phyloP scores from a whole-genome alignment of 345 rosid genomes.

The Populus euphratica region DNA sequence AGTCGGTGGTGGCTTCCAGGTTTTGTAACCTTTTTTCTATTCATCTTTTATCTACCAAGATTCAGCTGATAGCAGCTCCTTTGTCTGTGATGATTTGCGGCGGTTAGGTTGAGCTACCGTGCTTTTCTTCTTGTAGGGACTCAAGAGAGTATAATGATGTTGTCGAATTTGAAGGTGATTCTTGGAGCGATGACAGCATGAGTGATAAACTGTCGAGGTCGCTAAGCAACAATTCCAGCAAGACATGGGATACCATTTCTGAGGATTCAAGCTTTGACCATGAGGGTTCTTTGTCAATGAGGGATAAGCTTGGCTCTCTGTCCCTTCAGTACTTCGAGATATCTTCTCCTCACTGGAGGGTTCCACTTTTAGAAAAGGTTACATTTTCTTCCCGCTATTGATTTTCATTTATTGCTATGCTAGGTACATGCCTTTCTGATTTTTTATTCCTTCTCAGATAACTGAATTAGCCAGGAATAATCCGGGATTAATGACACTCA shows the following conservation, averaged over 20 bases:
- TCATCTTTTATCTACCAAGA: background rate
- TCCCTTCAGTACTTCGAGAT: constrained; percentile 61
- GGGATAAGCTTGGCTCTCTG: constrained; percentile 49
- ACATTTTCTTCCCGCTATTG: background rate
- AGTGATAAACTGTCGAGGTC: constrained; percentile 60
- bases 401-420: background rate
- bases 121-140: constrained; percentile 26
- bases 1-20: constrained; percentile 45
- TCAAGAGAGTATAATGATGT: constrained; percentile 26
- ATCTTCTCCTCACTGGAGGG: constrained; percentile 52
- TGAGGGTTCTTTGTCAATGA: constrained; percentile 22
- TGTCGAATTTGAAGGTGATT: constrained; percentile 51
- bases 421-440: background rate
- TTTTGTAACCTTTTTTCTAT: constrained; percentile 11
- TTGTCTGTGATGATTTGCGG: background rate
- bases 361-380: constrained; percentile 66
- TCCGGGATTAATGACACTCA: constrained; percentile 47
- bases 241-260: constrained; percentile 56
- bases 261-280: constrained; percentile 56
- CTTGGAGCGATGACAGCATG: constrained; percentile 61
- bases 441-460: constrained; percentile 30
- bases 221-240: constrained; percentile 54
- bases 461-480: constrained; percentile 41
- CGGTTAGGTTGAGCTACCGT: background rate
- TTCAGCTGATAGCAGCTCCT: background rate